These are phyloP conservation scores for Hemileccinum rubropunctum DNA, from an alignment of 768 basidiomycete genomes.

Conservation along the genomic window DNA sequence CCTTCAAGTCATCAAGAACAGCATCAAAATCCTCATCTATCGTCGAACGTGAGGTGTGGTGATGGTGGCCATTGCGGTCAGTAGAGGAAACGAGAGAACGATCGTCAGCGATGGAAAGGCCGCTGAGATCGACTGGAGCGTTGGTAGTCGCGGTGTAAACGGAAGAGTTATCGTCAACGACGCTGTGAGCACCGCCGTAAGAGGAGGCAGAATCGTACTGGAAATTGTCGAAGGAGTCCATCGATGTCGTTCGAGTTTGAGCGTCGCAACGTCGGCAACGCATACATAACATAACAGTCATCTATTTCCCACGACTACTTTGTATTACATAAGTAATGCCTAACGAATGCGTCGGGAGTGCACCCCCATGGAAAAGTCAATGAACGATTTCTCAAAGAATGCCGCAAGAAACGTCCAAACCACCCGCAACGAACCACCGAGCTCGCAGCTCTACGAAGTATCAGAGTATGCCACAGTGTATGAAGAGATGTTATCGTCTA, in stretches of 20 bases:
- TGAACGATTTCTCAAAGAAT: neutral
- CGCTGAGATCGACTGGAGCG: constrained; percentile 59
- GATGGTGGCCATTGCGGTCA: constrained; percentile 39
- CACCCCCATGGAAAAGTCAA: neutral
- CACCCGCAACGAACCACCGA: neutral
- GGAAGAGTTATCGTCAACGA: constrained; percentile 78
- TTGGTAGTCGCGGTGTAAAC: constrained; percentile 74
- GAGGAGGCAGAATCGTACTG: constrained; percentile 83
- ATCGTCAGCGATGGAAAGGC: constrained; percentile 67
- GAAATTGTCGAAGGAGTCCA: constrained; percentile 86
- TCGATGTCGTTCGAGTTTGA: constrained; percentile 32
- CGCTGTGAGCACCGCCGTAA: constrained; percentile 64
- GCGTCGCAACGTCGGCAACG: neutral
- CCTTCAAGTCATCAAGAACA: constrained; percentile 86
- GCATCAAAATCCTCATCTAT: constrained; percentile 88
- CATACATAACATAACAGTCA: constrained; percentile 12
- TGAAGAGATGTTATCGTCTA: constrained; percentile 39
- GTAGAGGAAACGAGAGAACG: constrained; percentile 42
- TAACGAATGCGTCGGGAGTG: constrained; percentile 12
- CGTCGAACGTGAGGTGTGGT: constrained; percentile 31
- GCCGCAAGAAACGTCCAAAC: constrained; percentile 13
- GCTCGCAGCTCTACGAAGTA: neutral
- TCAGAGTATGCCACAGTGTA: neutral
- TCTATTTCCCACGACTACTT: constrained; percentile 25
- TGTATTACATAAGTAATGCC: too few species aligned